Evolutionary conservation across 2,329 filamentous ascomycete species (phyloP), one percentile per base, ranked within the genome.

Genomic region (Stagonosporopsis chrysanthemi): DNA sequence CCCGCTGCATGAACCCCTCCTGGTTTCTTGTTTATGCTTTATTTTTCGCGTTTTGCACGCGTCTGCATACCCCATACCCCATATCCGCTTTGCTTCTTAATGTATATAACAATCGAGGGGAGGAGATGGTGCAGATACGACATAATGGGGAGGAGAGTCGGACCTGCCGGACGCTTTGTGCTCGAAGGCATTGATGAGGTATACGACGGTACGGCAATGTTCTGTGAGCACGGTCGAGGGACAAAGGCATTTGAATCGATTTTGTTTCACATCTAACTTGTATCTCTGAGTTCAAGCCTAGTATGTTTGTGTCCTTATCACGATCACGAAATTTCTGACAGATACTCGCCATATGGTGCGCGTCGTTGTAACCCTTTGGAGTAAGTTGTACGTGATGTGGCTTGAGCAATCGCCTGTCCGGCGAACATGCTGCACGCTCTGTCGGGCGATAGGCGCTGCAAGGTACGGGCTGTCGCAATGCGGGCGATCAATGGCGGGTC

Each of bases 401-500:
- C 28, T 15, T 28, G 14, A 35, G 35, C 36, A n/a, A 33, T 22
- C 47, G 28, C 40, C 39, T 56, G 26, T 22, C 36, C 22, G 36
- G 38, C 47, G 47, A 39, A 38, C 36, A 26, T 41, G 33, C 12
- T 41, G 35, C 42, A 38, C 22, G 15, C 35, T 47, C 8, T 44
- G 7, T 57, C 54, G 54, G 54, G 42, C 54, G 54, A 57, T 48
- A 52, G 54, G 44, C 39, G 43, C 31, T 33, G 48, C 42, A 43
- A 56, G 47, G 54, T 47, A 52, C 54, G 54, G 54, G 38, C 49
- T 57, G 48, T 57, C 54, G 54, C 54, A 26, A 28, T n/a, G 19
- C 39, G 17, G 11, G 38, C 54, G 28, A 42, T 56, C 52, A 50
- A 49, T 50, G 40, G 54, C 54, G 54, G 54, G 49, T 38, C 54